Conservation (phyloP, 371 early-diverging fungal species). For the Mucor irregularis region DNA sequence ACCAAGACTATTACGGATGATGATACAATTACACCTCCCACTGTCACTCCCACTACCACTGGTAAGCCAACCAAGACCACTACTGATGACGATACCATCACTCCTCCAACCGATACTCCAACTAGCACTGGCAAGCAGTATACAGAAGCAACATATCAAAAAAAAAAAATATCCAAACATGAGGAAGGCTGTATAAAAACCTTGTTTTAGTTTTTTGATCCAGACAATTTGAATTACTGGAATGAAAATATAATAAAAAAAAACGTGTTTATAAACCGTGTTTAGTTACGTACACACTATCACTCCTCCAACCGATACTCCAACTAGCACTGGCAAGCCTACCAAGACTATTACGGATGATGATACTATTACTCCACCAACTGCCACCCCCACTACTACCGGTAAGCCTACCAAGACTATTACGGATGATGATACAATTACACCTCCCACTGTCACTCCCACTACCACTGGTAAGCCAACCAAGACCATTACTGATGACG, state of each 20-base stretch:
- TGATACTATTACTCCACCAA: background rate
- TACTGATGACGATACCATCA: background rate
- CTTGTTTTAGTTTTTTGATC: background rate
- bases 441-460: background rate
- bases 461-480: background rate
- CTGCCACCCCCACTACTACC: background rate
- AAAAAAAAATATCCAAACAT: conserved; percentile 3
- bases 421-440: background rate
- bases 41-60: conserved; percentile 6
- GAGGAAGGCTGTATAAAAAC: too few species aligned
- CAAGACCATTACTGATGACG: background rate
- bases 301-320: background rate
- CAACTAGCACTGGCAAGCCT: background rate
- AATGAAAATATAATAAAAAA: background rate
- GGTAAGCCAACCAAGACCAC: background rate
- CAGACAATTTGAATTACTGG: too few species aligned
- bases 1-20: background rate
- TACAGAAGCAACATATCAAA: background rate
- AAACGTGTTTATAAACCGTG: conserved; percentile 12
- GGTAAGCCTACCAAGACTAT: background rate
- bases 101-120: background rate
- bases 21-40: background rate
- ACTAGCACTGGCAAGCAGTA: background rate
- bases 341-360: background rate
- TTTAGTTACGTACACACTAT: conserved; percentile 4